Base-by-base conservation (phyloP, 2,329 filamentous ascomycete genomes). In the Raffaelea deltoideospora region DNA sequence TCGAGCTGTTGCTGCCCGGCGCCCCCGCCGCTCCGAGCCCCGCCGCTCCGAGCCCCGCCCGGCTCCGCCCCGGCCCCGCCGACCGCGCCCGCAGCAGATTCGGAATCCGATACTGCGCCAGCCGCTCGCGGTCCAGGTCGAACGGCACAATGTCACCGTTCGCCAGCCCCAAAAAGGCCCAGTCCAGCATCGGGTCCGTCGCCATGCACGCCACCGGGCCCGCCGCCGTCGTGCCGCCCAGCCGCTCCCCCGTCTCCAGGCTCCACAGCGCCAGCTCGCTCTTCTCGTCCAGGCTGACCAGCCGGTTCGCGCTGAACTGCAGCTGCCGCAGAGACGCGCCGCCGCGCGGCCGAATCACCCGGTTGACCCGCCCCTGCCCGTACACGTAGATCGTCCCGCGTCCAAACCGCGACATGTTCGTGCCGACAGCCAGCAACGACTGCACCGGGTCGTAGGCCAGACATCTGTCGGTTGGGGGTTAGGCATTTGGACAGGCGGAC, bases 401-500 rank as follows among this genome's bases (percentile, higher is more conserved):
- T 41, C 86, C 86, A 52, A 83, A 93, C 50, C 81, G 77, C 45
- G 80, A 85, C 58, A 92, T 81, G 53, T 76, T 82, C 30, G 90
- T 98, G 41, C 86, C 90, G 44, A 96, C 74, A 30, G 90, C 90
- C 35, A 98, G 69, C 39, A 98, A 75, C 21, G 87, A 94, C 54
- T 98, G 90, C 11, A 95, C 70, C 1, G 90, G 87, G 47, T 96
- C 87, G 61, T 93, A 96, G 42, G 86, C 81, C 45, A 96, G 63
- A 45, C 80, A 81, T 49, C 83, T 85, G 49, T 15, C 4, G 2
- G 13, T 15, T 11, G 14, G n/a, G n/a, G n/a, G n/a, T n/a, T n/a
- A n/a, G n/a, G n/a, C n/a, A n/a, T n/a, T n/a, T n/a, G n/a, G n/a
- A n/a, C n/a, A n/a, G n/a, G n/a, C n/a, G n/a, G n/a, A n/a, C n/a